Conservation (phyloP, 306 rosid genomes). For the Quercus parvula region DNA sequence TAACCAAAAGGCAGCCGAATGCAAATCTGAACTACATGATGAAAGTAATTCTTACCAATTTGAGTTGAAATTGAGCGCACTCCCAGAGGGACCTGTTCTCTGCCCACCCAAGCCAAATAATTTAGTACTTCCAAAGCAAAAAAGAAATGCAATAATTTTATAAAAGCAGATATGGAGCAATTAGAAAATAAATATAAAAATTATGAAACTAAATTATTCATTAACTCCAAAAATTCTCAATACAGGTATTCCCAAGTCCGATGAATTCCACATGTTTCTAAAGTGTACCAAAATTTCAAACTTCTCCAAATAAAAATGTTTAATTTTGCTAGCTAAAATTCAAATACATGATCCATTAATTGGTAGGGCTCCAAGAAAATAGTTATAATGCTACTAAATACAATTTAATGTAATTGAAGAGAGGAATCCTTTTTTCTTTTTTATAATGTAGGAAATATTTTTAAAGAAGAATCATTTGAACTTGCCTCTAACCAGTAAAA, state of each 20-base stretch:
- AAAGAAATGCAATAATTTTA: neutral
- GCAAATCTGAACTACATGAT: neutral
- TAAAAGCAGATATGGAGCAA: neutral
- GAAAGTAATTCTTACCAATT: slow-evolving; percentile 52
- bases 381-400: neutral
- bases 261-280: neutral
- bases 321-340: neutral
- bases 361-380: neutral
- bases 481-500: too few species aligned
- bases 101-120: slow-evolving; percentile 29
- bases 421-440: neutral
- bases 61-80: slow-evolving; percentile 93
- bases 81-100: slow-evolving; percentile 68
- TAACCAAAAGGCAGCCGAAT: neutral
- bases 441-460: too few species aligned
- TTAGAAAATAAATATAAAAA: neutral
- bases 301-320: neutral
- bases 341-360: neutral
- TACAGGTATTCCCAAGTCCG: neutral
- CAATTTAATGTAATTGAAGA: neutral
- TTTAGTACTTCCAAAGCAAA: neutral
- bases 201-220: neutral
- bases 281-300: neutral
- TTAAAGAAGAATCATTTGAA: too few species aligned
- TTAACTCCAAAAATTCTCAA: neutral